These are phyloP conservation scores for Thielaviopsis ethacetica DNA, from an alignment of 2,329 filamentous ascomycete genomes.

Conservation along the genomic window DNA sequence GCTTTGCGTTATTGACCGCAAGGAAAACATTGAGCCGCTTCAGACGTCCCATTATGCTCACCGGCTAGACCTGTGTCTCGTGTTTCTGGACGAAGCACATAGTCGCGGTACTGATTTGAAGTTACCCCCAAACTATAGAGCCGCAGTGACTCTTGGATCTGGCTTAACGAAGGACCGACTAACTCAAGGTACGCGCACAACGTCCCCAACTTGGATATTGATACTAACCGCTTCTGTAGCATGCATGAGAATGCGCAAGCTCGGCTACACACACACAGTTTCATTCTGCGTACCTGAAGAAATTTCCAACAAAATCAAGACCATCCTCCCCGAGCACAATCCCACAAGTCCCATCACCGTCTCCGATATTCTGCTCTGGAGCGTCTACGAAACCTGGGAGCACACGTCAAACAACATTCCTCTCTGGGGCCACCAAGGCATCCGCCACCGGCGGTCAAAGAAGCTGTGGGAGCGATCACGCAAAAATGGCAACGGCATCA, in stretches of 20 bases:
- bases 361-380: constrained; percentile 41
- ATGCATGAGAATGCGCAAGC: constrained; percentile 52
- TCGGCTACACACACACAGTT: constrained; percentile 50
- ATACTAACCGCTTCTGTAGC: constrained; percentile 23
- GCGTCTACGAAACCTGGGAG: constrained; percentile 37
- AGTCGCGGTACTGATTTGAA: constrained; percentile 54
- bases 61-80: constrained; percentile 40
- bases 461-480: constrained; percentile 18
- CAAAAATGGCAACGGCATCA: constrained; percentile 10
- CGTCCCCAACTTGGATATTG: not conserved
- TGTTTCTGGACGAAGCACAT: constrained; percentile 56
- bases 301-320: constrained; percentile 35
- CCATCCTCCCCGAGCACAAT: constrained; percentile 5
- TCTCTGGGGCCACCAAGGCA: constrained; percentile 45
- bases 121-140: constrained; percentile 40
- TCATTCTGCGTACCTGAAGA: constrained; percentile 43
- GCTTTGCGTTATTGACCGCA: constrained; percentile 33
- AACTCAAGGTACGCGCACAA: constrained; percentile 40
- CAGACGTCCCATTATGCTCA: constrained; percentile 40
- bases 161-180: constrained; percentile 51
- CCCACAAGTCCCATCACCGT: constrained; percentile 25
- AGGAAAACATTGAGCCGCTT: constrained; percentile 30
- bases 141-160: constrained; percentile 50
- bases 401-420: constrained; percentile 33
- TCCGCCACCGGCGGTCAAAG: constrained; percentile 28